Conservation (phyloP, 768 basidiomycete genomes). For the Calvatia gigantea region DNA sequence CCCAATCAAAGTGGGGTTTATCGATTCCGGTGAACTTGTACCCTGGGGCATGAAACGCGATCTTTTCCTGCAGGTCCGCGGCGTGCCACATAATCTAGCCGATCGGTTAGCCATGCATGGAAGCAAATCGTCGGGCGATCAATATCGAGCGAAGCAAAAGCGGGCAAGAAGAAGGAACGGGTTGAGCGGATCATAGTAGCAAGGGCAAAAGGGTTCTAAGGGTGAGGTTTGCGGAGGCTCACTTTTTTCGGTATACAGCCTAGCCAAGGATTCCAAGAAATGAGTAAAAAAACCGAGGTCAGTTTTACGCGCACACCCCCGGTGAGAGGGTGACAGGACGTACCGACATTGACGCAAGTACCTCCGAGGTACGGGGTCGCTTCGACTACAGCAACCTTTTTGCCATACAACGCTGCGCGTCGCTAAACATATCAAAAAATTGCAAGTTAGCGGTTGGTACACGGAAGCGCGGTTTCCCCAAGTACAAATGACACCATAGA, state of each 20-base stretch:
- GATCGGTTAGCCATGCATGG: not conserved
- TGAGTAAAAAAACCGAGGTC: not conserved
- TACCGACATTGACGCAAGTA: conserved; percentile 97
- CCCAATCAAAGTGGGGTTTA: conserved; percentile 80
- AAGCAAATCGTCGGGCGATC: not conserved
- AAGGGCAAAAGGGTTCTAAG: not conserved
- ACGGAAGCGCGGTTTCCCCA: not conserved
- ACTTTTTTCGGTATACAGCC: conserved; percentile 99
- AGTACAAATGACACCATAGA: not conserved
- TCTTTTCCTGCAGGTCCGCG: conserved; percentile 83
- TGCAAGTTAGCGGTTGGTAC: not conserved
- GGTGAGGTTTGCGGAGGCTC: conserved; percentile 13
- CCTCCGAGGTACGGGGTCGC: conserved; percentile 74
- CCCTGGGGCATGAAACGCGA: conserved; percentile 68
- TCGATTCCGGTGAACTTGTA: conserved; percentile 67
- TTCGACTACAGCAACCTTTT: conserved; percentile 91
- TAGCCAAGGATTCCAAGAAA: conserved; percentile 22
- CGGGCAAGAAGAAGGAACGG: not conserved
- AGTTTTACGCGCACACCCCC: not conserved
- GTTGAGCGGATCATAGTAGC: conserved; percentile 4
- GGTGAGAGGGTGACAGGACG: conserved; percentile 24
- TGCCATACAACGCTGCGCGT: conserved; percentile 87
- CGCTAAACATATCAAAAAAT: conserved; percentile 60
- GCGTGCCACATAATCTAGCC: conserved; percentile 96
- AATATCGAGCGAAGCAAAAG: not conserved